Conservation (phyloP, 345 rosid species). For the Cochlearia excelsa region DNA sequence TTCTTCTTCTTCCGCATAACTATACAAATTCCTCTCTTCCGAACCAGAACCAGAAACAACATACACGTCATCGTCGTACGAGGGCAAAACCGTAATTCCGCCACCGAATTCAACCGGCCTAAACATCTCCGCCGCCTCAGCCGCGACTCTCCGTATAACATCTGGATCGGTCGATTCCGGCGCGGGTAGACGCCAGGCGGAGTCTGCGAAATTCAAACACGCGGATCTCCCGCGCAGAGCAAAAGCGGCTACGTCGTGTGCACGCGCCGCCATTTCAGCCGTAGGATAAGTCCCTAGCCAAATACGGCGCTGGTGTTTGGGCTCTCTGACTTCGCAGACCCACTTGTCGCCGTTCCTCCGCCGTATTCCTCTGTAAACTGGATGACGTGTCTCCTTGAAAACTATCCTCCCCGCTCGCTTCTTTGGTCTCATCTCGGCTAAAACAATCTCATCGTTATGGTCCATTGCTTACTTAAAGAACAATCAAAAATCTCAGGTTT, state of each 20-base stretch:
- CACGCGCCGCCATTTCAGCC: conserved; percentile 76
- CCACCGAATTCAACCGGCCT: conserved; percentile 33
- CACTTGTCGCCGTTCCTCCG: conserved; percentile 56
- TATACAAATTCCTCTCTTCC: conserved; percentile 15
- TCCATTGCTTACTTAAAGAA: conserved; percentile 7
- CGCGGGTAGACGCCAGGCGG: conserved; percentile 53
- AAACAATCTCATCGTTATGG: conserved; percentile 30
- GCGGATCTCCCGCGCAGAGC: conserved; percentile 61
- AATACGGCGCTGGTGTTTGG: conserved; percentile 50
- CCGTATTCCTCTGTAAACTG: conserved; percentile 63
- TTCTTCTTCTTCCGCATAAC: conserved; percentile 1
- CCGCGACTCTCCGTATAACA: conserved; percentile 49
- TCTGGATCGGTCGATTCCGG: conserved; percentile 46
- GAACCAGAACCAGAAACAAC: conserved; percentile 5
- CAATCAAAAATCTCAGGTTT: neutral
- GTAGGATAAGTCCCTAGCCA: conserved; percentile 83
- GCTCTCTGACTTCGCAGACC: conserved; percentile 74
- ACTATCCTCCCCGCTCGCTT: conserved; percentile 61
- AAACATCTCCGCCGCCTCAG: conserved; percentile 54
- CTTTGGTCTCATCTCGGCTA: conserved; percentile 62
- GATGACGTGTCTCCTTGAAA: conserved; percentile 74
- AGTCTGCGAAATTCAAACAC: conserved; percentile 73
- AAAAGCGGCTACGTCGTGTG: conserved; percentile 75
- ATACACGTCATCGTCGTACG: conserved; percentile 15
- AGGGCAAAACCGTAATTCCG: conserved; percentile 27